Evolutionary conservation across 495 filamentous ascomycete genomes (phyloP), one percentile per base, ranked within the genome.

Genomic region (Penicillium flavigenum): DNA sequence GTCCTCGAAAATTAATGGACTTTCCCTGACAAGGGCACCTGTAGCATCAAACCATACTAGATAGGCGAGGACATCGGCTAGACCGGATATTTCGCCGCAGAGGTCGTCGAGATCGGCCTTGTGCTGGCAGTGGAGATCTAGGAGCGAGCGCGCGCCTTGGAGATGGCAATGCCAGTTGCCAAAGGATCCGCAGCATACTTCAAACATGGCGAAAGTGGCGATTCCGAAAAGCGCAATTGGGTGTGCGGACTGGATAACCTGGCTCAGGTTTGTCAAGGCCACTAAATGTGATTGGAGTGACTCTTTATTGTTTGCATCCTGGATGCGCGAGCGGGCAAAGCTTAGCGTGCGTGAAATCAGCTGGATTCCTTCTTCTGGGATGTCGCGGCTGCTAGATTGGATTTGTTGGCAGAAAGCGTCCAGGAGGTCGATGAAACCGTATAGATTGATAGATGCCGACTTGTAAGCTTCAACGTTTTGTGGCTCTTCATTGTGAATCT

Each of bases 31-130:
- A 4, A 73, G 51, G 14, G 69, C 63, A 3, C 70, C 70, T 3
- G 61, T 65, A 16, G 64, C 63, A 45, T 73, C 70, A 42, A 69
- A 73, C 70, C 70, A 73, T 1, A 72, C 64, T 1, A 73, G 63
- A 38, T 70, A 69, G 16, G 66, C 63, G 9, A 73, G 57, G 2
- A 73, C 61, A 36, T 73, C 63, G 4, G 57, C 60, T 2, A 71
- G 47, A 5, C 69, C 70, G 0, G 64, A 59, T 4, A 72, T 64
- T 19, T 57, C 62, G 0, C 38, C 34, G 12, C 61, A 59, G 3
- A 73, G 57, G 4, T 19, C 26, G 42, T 70, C 64, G 16, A 73
- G 52, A 5, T 72, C 61, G 14, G 47, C 45, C 32, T 64, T 67
- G 47, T 62, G 59, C 3, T 50, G 59, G 47, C 70, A 73, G 45